Evolutionary conservation across 345 rosid species (phyloP).

Genomic region (Tarenaya hassleriana): DNA sequence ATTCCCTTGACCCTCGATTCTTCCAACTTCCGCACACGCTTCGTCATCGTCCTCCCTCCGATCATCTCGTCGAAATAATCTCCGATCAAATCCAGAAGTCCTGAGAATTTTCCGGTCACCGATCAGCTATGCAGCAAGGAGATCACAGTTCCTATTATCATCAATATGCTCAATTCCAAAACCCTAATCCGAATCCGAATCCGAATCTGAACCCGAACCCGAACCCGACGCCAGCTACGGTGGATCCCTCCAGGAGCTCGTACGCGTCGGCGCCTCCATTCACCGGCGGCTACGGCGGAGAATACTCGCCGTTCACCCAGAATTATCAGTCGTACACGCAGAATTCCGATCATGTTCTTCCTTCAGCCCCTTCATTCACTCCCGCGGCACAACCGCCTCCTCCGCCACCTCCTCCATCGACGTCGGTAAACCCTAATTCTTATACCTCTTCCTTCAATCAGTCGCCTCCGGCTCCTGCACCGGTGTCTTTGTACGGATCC

Average conservation of each 20-base stretch:
- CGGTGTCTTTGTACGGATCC: constrained; percentile 43
- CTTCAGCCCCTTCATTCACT: constrained; percentile 61
- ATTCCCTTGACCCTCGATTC: constrained; percentile 25
- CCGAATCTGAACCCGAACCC: constrained; percentile 36
- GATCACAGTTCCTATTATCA: constrained; percentile 64
- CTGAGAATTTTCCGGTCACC: not conserved
- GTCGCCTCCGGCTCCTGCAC: constrained; percentile 26
- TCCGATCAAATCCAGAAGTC: not conserved
- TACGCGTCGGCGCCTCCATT: constrained; percentile 91
- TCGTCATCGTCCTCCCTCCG: constrained; percentile 15
- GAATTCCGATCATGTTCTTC: constrained; percentile 53
- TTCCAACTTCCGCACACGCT: constrained; percentile 9
- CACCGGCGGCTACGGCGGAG: constrained; percentile 42
- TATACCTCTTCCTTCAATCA: constrained; percentile 34
- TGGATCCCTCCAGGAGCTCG: constrained; percentile 40
- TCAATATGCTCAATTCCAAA: constrained; percentile 43
- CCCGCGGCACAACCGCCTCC: constrained; percentile 30
- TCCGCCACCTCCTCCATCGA: constrained; percentile 23
- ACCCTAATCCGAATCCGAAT: constrained; percentile 41
- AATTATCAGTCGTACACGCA: constrained; percentile 50
- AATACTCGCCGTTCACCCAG: constrained; percentile 45
- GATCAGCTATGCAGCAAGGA: constrained; percentile 61
- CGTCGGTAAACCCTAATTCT: constrained; percentile 31
- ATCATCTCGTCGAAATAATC: constrained; percentile 11
- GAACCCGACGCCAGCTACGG: constrained; percentile 22